Base-by-base conservation (phyloP, 2,329 filamentous ascomycete genomes). In the Cercospora sp. region DNA sequence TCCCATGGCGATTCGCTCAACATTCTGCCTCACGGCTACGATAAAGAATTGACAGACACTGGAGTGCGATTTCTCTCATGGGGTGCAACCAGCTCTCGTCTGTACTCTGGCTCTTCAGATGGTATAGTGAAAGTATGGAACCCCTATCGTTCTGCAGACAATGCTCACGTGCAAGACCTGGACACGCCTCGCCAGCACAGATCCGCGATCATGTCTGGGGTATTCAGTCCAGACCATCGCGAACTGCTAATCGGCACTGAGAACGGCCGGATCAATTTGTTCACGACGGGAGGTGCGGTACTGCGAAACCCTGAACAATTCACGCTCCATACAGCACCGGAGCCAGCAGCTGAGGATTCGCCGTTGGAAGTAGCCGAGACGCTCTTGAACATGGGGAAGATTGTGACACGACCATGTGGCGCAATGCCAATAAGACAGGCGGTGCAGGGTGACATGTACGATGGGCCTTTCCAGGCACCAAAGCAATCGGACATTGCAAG, bases 81-180 rank as follows among this genome's bases (percentile, higher is more conserved):
- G 87, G 86, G 84, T 6, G 77, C 82, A 3, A 82, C 81, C 5
- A 79, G 82, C 18, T 81, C 82, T 6, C 80, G 85, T 1, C 80
- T 89, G 8, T 88, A 86, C 74, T 87, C 85, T 26, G 87, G 87
- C 16, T 85, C 85, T 5, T 88, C 87, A 4, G 87, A 90, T 73
- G 87, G 87, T 3, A 78, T 85, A 0, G 78, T 90, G 45, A 88
- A 88, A 67, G 79, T 80, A 3, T 90, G 87, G 87, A 83, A 89
- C 73, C 83, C 87, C 2, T 82, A 84, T 55, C 80, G 81, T 9
- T 80, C 85, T 1, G 75, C 81, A 0, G 80, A 85, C 55, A 83
- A 88, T 75, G 81, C 81, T 0, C 81, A 84, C 36, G 76, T 87
- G 23, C 79, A 81, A n/a, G 83, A 89, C 67, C 76, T 86, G 1